A percentile compares a stretch with the other conserved stretches of the same genome.
phyloP scores from a whole-genome alignment of 257 asterid genomes.

The Solanum medicagineum region DNA sequence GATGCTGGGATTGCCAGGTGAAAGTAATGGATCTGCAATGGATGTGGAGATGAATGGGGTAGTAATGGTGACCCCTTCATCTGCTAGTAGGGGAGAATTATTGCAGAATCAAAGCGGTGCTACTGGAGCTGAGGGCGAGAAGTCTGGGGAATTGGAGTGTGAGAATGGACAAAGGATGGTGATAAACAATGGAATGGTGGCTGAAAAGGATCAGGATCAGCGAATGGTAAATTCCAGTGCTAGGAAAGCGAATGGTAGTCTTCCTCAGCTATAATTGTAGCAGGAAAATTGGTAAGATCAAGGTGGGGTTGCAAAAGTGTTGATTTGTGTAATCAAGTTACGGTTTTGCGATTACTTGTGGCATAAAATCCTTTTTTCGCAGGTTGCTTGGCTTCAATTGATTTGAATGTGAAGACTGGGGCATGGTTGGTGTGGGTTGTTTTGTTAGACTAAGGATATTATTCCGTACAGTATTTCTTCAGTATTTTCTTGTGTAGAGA shows the following conservation, averaged over 20 bases:
- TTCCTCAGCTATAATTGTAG: not conserved
- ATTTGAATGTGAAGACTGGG: not conserved
- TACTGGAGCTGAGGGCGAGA: slow-evolving; percentile 1
- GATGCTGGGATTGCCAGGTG: not conserved
- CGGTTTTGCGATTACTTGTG: not conserved
- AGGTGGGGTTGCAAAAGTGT: not conserved
- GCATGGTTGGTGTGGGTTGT: not conserved
- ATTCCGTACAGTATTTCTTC: not conserved
- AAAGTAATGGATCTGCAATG: slow-evolving; percentile 22
- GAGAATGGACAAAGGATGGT: slow-evolving; percentile 10
- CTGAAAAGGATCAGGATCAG: slow-evolving; percentile 12
- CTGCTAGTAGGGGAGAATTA: not conserved
- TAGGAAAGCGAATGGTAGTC: slow-evolving; percentile 8
- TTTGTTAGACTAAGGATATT: not conserved
- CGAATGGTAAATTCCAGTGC: slow-evolving; percentile 5
- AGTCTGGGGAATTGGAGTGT: slow-evolving; percentile 3
- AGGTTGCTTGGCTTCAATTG: not conserved
- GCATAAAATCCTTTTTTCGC: not conserved
- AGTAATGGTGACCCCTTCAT: not conserved
- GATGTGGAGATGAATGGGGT: slow-evolving; percentile 30
- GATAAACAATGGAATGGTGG: slow-evolving; percentile 5
- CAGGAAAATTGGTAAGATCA: slow-evolving; percentile 5
- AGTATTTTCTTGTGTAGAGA: not conserved
- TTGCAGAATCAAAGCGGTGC: slow-evolving; percentile 1
- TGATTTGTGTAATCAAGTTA: not conserved